A percentile compares a stretch with the other conserved stretches of the same genome.
phyloP scores from a whole-genome alignment of 306 rosid genomes.

The Rosa persica region DNA sequence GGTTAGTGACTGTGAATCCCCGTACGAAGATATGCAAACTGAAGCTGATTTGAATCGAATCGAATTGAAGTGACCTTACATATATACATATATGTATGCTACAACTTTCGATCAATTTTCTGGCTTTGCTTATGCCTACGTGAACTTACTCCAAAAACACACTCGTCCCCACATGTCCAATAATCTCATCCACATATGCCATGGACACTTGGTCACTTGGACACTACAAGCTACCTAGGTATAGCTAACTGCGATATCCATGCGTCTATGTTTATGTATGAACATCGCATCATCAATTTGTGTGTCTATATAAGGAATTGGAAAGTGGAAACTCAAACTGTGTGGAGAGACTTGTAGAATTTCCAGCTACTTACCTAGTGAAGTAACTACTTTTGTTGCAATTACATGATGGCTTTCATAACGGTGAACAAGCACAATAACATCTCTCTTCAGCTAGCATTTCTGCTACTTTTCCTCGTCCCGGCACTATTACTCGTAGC shows the following conservation, averaged over 20 bases:
- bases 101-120: not conserved
- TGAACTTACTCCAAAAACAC: not conserved
- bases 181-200: not conserved
- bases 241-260: not conserved
- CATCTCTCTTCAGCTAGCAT: not conserved
- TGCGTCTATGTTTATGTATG: not conserved
- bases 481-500: not conserved
- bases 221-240: not conserved
- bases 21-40: not conserved
- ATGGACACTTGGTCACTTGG: not conserved
- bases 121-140: slow-evolving; percentile 18
- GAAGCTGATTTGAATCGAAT: not conserved
- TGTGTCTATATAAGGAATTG: not conserved
- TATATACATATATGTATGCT: not conserved
- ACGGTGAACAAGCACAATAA: not conserved
- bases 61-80: not conserved
- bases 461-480: not conserved
- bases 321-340: not conserved
- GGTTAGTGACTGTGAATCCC: not conserved
- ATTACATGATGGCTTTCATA: not conserved
- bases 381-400: not conserved
- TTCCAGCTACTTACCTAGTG: not conserved
- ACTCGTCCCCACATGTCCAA: slow-evolving; percentile 5
- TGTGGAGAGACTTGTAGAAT: not conserved
- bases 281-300: not conserved